Percentiles rank a stretch among this genome's conserved stretches.
These are phyloP conservation scores for Coemansia guatemalensis DNA, from an alignment of 192 early-diverging fungal species.

Conservation along the genomic window DNA sequence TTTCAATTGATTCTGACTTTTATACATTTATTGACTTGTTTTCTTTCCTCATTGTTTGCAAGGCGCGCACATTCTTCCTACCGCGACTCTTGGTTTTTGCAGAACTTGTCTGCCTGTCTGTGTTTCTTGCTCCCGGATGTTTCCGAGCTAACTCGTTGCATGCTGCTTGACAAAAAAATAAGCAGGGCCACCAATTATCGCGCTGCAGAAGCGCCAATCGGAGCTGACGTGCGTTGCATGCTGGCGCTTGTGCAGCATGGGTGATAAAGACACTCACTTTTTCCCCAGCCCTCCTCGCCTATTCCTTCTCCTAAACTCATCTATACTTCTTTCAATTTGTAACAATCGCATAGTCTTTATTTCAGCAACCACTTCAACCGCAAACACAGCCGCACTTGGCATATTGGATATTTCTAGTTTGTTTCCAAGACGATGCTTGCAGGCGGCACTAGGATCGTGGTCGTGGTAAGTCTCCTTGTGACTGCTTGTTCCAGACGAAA, in stretches of 20 bases:
- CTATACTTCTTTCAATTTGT: background rate
- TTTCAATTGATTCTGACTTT: constrained; percentile 3
- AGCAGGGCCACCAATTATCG: background rate
- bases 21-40: background rate
- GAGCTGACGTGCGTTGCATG: background rate
- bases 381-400: background rate
- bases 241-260: background rate
- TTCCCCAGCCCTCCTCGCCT: constrained; percentile 1
- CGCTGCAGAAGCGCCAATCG: background rate
- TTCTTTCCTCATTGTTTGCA: background rate
- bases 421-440: constrained; percentile 36
- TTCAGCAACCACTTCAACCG: background rate
- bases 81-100: background rate
- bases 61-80: too few relatives aligned
- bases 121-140: background rate
- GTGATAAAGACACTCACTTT: background rate
- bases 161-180: background rate
- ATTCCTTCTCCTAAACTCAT: background rate
- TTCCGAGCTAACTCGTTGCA: background rate
- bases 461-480: constrained; percentile 42
- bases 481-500: background rate
- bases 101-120: background rate
- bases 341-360: constrained; percentile 1
- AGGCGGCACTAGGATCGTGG: constrained; percentile 54
- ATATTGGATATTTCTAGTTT: background rate